phyloP scores from a whole-genome alignment of 2,329 filamentous ascomycete genomes.

The Alternaria novae-zelandiae region DNA sequence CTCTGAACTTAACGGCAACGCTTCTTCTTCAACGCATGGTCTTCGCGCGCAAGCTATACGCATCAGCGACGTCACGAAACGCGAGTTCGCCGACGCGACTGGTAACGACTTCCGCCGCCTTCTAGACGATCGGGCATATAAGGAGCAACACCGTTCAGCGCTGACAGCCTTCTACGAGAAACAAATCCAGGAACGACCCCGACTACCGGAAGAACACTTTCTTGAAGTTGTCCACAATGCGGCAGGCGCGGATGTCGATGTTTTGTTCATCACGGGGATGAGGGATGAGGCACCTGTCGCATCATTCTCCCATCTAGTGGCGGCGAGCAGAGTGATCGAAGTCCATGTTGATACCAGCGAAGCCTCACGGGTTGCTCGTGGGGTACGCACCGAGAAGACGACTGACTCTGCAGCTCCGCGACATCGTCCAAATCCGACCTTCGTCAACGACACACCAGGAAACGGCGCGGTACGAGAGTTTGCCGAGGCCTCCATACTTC shows the following conservation, averaged over 20 bases:
- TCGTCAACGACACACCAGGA: constrained; percentile 60
- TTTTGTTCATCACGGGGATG: constrained; percentile 68
- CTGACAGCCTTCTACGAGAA: constrained; percentile 61
- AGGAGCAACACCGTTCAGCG: constrained; percentile 63
- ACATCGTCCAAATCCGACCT: constrained; percentile 55
- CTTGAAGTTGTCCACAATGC: constrained; percentile 50
- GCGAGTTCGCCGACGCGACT: constrained; percentile 59
- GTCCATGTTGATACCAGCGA: constrained; percentile 56
- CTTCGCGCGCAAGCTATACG: not conserved
- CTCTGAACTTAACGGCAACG: constrained; percentile 8
- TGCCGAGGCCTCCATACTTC: constrained; percentile 52
- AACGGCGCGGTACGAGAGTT: constrained; percentile 50
- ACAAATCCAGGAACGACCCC: constrained; percentile 53
- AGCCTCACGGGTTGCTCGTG: constrained; percentile 47
- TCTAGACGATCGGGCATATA: constrained; percentile 63
- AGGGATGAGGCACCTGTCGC: constrained; percentile 66
- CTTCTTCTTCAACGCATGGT: constrained; percentile 19
- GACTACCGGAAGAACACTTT: constrained; percentile 54
- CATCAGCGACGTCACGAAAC: constrained; percentile 62
- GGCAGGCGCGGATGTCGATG: constrained; percentile 50
- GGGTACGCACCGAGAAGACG: constrained; percentile 31
- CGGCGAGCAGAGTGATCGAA: constrained; percentile 61
- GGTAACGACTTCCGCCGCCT: constrained; percentile 58
- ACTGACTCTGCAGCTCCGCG: constrained; percentile 5
- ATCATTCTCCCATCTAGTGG: constrained; percentile 61